Evolutionary conservation across 2,329 filamentous ascomycete species (phyloP).

Genomic region (Botrytis sinoallii): DNA sequence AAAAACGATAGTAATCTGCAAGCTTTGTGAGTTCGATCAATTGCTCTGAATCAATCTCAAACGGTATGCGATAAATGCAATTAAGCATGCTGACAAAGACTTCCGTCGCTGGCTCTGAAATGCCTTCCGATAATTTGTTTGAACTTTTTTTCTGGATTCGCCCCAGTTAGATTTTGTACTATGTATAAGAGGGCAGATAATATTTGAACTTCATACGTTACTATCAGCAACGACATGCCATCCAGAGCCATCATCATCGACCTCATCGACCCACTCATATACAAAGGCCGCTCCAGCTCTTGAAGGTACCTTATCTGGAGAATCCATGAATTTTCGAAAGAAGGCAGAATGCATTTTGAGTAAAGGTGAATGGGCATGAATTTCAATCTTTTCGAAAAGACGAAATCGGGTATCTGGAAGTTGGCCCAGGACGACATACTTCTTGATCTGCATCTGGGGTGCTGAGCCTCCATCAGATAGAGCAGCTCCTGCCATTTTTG

Average conservation of each 20-base stretch:
- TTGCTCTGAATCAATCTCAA: no score
- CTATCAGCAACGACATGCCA: background rate
- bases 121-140: no score
- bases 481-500: background rate
- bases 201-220: background rate
- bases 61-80: background rate
- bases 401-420: background rate
- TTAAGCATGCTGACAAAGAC: background rate
- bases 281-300: background rate
- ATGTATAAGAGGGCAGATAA: no score
- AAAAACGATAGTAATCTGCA: background rate
- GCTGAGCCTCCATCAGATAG: background rate
- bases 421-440: background rate
- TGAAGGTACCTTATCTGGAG: conserved; percentile 11
- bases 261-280: background rate
- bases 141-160: no score
- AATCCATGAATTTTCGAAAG: conserved; percentile 23
- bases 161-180: no score
- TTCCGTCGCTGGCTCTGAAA: background rate
- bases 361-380: conserved; percentile 18
- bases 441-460: background rate
- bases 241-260: background rate
- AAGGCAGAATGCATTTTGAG: conserved; percentile 19
- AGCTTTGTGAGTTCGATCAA: background rate
- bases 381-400: background rate